Evolutionary conservation across 2,329 filamentous ascomycete species (phyloP).

Genomic region (Talaromyces piceae): DNA sequence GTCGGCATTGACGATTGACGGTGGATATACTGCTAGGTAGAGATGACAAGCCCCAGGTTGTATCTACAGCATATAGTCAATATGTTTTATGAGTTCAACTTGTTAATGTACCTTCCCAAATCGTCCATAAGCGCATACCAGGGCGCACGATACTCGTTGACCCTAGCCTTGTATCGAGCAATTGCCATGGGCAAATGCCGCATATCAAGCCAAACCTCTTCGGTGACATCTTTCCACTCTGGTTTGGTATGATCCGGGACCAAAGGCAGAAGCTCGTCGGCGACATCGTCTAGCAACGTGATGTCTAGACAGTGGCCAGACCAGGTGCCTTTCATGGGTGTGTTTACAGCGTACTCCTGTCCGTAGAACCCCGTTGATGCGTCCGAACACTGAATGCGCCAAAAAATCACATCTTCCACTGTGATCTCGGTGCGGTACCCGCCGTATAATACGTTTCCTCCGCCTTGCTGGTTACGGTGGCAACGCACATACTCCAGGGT

Average conservation of each 20-base stretch:
- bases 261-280: not conserved
- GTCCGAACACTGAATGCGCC: not conserved
- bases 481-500: constrained; percentile 1
- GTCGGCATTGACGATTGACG: not conserved
- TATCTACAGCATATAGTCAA: not conserved
- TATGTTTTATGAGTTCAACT: not conserved
- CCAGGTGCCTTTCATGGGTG: not conserved
- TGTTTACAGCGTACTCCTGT: not conserved
- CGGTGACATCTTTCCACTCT: not conserved
- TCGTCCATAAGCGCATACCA: not conserved
- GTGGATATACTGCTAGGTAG: not conserved
- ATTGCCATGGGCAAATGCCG: not conserved
- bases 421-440: not conserved
- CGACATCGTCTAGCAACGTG: not conserved
- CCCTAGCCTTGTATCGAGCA: not conserved
- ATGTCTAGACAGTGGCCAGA: constrained; percentile 1
- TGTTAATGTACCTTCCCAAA: not conserved
- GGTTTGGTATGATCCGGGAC: not conserved
- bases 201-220: not conserved
- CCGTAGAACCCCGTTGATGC: not conserved
- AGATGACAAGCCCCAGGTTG: not conserved
- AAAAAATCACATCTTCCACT: not conserved
- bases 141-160: not conserved
- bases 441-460: not conserved
- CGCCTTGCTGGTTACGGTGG: not conserved